Conservation (phyloP, 2,329 filamentous ascomycete species). For the Stemphylium vesicarium region DNA sequence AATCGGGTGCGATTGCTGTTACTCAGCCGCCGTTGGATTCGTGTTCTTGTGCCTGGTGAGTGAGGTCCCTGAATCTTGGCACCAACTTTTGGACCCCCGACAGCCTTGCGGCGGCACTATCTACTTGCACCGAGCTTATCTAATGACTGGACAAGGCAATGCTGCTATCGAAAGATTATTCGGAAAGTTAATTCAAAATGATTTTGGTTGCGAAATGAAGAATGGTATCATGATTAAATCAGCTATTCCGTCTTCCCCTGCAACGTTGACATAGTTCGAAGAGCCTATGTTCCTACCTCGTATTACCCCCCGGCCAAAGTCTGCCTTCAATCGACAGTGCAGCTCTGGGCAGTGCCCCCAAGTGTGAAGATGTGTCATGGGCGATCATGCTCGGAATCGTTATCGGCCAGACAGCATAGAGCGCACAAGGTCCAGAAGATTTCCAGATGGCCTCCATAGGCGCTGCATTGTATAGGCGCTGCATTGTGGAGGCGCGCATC, state of each 20-base stretch:
- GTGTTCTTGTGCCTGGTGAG: conserved; percentile 27
- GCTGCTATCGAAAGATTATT: too few species aligned
- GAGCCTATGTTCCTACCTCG: not conserved
- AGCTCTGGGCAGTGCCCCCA: not conserved
- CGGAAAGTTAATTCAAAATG: too few species aligned
- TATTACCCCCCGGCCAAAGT: not conserved
- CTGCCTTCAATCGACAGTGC: not conserved
- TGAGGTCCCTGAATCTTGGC: conserved; percentile 32
- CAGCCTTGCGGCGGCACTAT: conserved; percentile 4
- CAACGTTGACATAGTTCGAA: not conserved
- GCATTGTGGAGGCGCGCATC: not conserved
- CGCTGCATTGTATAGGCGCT: not conserved
- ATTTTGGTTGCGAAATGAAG: too few species aligned
- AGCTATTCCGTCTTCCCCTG: not conserved
- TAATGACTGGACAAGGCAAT: conserved; percentile 1
- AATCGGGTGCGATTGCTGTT: conserved; percentile 20
- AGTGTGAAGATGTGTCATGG: not conserved
- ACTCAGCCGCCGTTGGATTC: conserved; percentile 19
- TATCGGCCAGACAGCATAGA: not conserved
- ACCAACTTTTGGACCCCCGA: conserved; percentile 9
- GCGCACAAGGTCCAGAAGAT: not conserved
- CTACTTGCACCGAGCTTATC: conserved; percentile 9
- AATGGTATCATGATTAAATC: not conserved
- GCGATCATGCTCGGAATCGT: not conserved
- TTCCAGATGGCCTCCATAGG: not conserved